A percentile compares a stretch with the other conserved stretches of the same genome.
phyloP scores from a whole-genome alignment of 2,329 filamentous ascomycete genomes.

The Sporothrix dimorphospora region DNA sequence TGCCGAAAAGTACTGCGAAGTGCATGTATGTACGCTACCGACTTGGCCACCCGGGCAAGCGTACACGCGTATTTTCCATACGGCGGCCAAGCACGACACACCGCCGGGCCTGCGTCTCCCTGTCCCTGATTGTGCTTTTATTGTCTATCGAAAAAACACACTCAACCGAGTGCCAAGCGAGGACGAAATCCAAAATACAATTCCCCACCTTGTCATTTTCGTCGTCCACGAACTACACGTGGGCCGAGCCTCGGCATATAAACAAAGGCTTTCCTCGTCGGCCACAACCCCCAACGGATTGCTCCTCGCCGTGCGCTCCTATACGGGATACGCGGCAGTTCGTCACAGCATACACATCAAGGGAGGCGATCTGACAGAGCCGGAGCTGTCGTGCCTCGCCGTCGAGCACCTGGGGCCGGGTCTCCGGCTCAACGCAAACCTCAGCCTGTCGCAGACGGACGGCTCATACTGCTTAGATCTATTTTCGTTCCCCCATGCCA shows the following conservation, averaged over 20 bases:
- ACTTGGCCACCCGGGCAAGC: neutral
- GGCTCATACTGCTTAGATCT: neutral
- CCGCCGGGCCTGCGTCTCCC: neutral
- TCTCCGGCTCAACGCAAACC: neutral
- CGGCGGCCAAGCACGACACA: neutral
- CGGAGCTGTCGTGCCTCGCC: neutral
- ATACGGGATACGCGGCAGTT: neutral
- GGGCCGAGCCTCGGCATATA: neutral
- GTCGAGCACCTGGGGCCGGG: neutral
- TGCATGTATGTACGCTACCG: neutral
- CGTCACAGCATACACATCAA: neutral
- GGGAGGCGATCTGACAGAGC: neutral
- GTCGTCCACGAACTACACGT: neutral
- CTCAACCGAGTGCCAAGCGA: neutral
- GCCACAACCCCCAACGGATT: neutral
- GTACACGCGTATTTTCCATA: neutral
- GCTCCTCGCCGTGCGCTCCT: neutral
- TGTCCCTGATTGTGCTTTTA: neutral
- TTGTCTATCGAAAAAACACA: neutral
- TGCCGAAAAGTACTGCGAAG: neutral
- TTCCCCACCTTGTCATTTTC: neutral
- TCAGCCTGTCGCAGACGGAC: neutral
- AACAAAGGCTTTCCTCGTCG: neutral
- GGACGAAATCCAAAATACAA: neutral
- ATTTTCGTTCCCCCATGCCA: neutral